Evolutionary conservation across 169 alveolate genomes (phyloP).

Genomic region (Plasmodium inui): DNA sequence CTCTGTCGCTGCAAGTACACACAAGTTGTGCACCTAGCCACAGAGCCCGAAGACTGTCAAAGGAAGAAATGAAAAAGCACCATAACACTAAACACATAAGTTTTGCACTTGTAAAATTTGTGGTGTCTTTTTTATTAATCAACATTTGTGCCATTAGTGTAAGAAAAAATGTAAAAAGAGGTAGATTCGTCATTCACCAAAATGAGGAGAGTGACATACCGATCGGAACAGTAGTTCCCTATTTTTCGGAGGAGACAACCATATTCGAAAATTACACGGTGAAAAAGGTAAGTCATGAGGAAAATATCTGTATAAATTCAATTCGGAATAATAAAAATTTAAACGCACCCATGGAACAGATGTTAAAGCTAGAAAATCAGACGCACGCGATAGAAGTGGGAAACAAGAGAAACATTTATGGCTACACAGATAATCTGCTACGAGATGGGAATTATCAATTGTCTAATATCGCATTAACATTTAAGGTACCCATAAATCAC

Average conservation of each 20-base stretch:
- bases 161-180: not conserved
- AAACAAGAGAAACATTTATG: slow-evolving; percentile 1
- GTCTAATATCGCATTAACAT: slow-evolving; percentile 23
- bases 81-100: slow-evolving; percentile 4
- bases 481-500: slow-evolving; percentile 22
- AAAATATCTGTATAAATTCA: slow-evolving; percentile 23
- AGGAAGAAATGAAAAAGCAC: slow-evolving; percentile 20
- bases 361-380: not conserved
- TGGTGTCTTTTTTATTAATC: slow-evolving; percentile 9
- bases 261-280: slow-evolving; percentile 15
- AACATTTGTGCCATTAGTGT: not conserved
- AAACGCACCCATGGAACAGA: not conserved
- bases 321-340: slow-evolving; percentile 10
- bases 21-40: not conserved
- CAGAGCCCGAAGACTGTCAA: not conserved
- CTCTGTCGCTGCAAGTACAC: not conserved
- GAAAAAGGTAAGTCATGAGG: slow-evolving; percentile 15
- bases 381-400: not conserved
- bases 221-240: slow-evolving; percentile 14
- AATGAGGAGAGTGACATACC: not conserved
- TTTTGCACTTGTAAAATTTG: not conserved
- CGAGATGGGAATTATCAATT: not conserved
- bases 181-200: not conserved
- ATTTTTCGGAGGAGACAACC: slow-evolving; percentile 15
- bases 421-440: not conserved